Conservation (phyloP, 805 yeast species). For the Candida germanica region DNA sequence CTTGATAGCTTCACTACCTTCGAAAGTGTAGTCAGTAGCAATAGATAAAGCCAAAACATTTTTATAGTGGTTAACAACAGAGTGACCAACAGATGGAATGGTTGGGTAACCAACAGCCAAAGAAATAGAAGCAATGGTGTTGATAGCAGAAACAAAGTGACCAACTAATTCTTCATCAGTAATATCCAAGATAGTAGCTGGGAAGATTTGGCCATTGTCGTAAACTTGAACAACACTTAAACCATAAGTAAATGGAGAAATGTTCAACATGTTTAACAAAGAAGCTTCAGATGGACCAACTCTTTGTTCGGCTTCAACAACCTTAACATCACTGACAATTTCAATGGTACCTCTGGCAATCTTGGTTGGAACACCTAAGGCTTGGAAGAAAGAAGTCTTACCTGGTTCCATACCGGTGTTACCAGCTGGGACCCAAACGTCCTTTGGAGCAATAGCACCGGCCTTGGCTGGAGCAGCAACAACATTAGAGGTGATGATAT, state of each 20-base stretch:
- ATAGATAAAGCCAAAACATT: constrained; percentile 95
- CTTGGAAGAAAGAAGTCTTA: constrained; percentile 99
- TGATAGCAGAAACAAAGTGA: constrained; percentile 90
- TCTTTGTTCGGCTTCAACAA: constrained; percentile 77
- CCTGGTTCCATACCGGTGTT: constrained; percentile 99
- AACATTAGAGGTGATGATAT: constrained; percentile 80
- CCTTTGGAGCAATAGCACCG: constrained; percentile 98
- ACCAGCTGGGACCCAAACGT: constrained; percentile 97
- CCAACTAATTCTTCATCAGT: constrained; percentile 93
- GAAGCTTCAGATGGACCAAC: constrained; percentile 99
- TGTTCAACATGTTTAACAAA: constrained; percentile 98
- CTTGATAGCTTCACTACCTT: constrained; percentile 98
- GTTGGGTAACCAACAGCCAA: constrained; percentile 99
- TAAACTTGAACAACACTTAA: constrained; percentile 93
- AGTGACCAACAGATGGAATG: constrained; percentile 98
- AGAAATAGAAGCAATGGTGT: constrained; percentile 92
- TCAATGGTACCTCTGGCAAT: constrained; percentile 99
- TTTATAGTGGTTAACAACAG: constrained; percentile 98
- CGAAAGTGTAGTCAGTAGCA: constrained; percentile 98
- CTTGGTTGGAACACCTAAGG: constrained; percentile 99
- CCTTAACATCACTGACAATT: constrained; percentile 95
- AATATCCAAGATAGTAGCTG: constrained; percentile 94
- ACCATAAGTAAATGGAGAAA: constrained; percentile 99
- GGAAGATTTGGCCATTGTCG: constrained; percentile 98
- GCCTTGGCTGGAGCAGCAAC: constrained; percentile 99